Conservation (phyloP, 495 filamentous ascomycete species). For the Echria macrotheca region DNA sequence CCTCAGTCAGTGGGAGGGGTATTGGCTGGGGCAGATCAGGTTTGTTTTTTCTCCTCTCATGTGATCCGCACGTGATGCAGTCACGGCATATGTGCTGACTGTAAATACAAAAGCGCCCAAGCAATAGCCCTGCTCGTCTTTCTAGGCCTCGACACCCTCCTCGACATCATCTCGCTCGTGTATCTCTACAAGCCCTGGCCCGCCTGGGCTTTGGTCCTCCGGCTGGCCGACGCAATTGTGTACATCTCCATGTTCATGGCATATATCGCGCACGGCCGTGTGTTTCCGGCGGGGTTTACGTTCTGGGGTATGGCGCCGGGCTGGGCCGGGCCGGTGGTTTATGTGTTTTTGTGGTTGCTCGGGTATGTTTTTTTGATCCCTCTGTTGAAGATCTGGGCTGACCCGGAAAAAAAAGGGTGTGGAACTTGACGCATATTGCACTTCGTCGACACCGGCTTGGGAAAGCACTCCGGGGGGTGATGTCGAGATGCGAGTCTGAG, state of each 20-base stretch:
- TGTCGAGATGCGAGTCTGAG: too few relatives aligned
- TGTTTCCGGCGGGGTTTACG: constrained; percentile 16
- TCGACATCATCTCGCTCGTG: constrained; percentile 30
- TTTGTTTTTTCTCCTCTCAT: too few relatives aligned
- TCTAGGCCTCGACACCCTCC: constrained; percentile 21
- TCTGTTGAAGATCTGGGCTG: not conserved
- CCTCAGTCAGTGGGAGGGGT: not conserved
- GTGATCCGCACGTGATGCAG: too few relatives aligned
- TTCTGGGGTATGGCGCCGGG: constrained; percentile 21
- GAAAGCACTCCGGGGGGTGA: constrained; percentile 2
- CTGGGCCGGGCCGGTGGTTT: constrained; percentile 18
- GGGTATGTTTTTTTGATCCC: constrained; percentile 14
- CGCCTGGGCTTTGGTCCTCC: constrained; percentile 19
- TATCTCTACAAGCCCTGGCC: constrained; percentile 14
- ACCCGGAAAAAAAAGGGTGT: constrained; percentile 14
- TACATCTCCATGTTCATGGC: constrained; percentile 26
- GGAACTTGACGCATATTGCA: constrained; percentile 20
- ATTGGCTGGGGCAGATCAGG: constrained; percentile 6
- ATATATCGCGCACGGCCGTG: constrained; percentile 21
- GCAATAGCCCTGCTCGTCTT: constrained; percentile 26
- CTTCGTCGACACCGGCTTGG: constrained; percentile 16
- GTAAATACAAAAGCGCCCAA: constrained; percentile 20
- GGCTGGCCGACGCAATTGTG: constrained; percentile 12
- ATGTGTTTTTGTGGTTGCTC: constrained; percentile 25
- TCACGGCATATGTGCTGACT: too few relatives aligned